Percentiles rank a stretch among this genome's conserved stretches.
Evolutionary conservation across 257 asterid species (phyloP).

Genomic region (Echium plantagineum): DNA sequence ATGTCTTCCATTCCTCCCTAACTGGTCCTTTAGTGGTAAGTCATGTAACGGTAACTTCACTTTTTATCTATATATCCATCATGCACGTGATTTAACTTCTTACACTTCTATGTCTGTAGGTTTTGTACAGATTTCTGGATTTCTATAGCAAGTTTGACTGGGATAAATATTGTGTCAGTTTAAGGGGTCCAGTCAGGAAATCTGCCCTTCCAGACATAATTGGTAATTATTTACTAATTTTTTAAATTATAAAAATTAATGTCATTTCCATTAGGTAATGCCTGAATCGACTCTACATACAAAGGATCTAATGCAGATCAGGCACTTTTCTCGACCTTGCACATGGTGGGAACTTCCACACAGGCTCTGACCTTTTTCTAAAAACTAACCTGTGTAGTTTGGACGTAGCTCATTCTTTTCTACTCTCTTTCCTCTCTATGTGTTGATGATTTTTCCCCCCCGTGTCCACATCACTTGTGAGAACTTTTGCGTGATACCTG

Average conservation of each 20-base stretch:
- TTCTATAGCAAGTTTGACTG: constrained; percentile 76
- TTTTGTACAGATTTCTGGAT: constrained; percentile 61
- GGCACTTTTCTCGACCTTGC: neutral
- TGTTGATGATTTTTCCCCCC: neutral
- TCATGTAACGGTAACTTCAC: constrained; percentile 7
- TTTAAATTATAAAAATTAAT: neutral
- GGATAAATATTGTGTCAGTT: constrained; percentile 66
- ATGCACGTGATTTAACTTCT: constrained; percentile 11
- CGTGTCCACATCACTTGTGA: too few species aligned
- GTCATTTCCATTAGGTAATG: neutral
- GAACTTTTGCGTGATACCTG: too few species aligned
- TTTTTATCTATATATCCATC: neutral
- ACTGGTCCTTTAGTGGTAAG: constrained; percentile 52
- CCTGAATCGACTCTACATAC: neutral
- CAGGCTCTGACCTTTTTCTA: neutral
- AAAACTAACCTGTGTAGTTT: neutral
- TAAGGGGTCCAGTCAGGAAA: constrained; percentile 62
- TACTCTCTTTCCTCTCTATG: neutral
- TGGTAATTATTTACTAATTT: constrained; percentile 35
- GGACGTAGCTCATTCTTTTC: neutral
- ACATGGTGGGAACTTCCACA: neutral
- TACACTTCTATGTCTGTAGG: constrained; percentile 27
- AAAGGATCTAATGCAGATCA: neutral
- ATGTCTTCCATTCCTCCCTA: constrained; percentile 32
- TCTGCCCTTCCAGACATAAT: constrained; percentile 48